Evolutionary conservation across 2,329 filamentous ascomycete genomes (phyloP).

Genomic region (Fusarium sp.): DNA sequence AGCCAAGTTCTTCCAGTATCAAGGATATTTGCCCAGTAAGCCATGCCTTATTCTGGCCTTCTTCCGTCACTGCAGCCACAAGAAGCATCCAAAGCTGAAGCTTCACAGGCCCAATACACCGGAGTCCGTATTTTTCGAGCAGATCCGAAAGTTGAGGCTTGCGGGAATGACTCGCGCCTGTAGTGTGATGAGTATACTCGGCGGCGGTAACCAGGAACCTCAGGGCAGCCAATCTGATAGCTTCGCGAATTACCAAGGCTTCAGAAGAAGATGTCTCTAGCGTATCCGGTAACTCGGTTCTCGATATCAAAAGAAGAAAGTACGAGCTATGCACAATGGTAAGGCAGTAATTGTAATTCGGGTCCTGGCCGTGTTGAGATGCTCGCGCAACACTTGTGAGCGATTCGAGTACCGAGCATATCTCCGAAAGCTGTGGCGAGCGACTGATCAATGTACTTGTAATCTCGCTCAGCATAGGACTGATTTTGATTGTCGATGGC

Average conservation of each 20-base stretch:
- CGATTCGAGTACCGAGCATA: conserved; percentile 2
- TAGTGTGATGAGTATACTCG: conserved; percentile 11
- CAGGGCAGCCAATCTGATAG: conserved; percentile 7
- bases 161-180: neutral
- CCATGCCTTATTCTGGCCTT: neutral
- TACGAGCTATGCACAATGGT: neutral
- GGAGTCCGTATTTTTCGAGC: neutral
- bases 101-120: neutral
- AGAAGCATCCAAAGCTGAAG: conserved; percentile 3
- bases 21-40: neutral
- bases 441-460: neutral
- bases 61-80: neutral
- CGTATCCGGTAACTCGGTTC: neutral
- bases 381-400: neutral
- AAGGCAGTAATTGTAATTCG: neutral
- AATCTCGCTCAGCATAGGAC: neutral
- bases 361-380: neutral
- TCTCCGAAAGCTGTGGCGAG: neutral
- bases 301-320: neutral
- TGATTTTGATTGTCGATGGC: neutral
- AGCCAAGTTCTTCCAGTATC: neutral
- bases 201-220: conserved; percentile 5
- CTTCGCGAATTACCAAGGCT: neutral
- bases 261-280: neutral
- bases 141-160: neutral